phyloP scores from a whole-genome alignment of 495 filamentous ascomycete species.

The Lophium mytilinum region DNA sequence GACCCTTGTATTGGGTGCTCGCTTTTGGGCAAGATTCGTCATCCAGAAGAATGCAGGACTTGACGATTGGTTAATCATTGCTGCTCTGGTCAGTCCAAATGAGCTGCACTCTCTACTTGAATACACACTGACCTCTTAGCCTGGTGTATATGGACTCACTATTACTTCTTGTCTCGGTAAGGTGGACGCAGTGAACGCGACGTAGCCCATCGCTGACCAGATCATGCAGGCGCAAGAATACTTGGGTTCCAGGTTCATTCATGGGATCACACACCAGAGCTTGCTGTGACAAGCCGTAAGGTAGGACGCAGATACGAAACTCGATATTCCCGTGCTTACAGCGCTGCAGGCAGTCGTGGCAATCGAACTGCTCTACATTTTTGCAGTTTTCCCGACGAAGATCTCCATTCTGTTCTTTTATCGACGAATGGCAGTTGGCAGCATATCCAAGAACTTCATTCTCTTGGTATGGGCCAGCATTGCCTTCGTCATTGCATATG shows the following conservation, averaged over 20 bases:
- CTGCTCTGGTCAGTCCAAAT: slow-evolving; percentile 12
- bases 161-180: slow-evolving; percentile 11
- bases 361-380: slow-evolving; percentile 19
- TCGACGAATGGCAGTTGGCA: slow-evolving; percentile 20
- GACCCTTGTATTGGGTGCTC: slow-evolving; percentile 1
- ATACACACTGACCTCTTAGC: too few species aligned
- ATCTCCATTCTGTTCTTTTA: slow-evolving; percentile 30
- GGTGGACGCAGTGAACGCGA: background rate
- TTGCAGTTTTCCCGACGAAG: slow-evolving; percentile 17
- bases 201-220: background rate
- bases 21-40: slow-evolving; percentile 21
- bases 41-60: slow-evolving; percentile 20
- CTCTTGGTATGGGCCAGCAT: slow-evolving; percentile 20
- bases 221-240: background rate
- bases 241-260: slow-evolving; percentile 25
- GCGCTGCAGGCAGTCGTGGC: slow-evolving; percentile 12
- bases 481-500: slow-evolving; percentile 21
- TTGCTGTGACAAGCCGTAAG: slow-evolving; percentile 11
- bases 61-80: slow-evolving; percentile 21
- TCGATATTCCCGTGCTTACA: background rate
- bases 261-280: slow-evolving; percentile 18
- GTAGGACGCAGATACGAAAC: slow-evolving; percentile 1
- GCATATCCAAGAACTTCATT: slow-evolving; percentile 16
- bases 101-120: too few species aligned
- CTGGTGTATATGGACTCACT: slow-evolving; percentile 4